Evolutionary conservation across 1,284 basidiomycete genomes (phyloP).

Genomic region (Marasmius fiardii): DNA sequence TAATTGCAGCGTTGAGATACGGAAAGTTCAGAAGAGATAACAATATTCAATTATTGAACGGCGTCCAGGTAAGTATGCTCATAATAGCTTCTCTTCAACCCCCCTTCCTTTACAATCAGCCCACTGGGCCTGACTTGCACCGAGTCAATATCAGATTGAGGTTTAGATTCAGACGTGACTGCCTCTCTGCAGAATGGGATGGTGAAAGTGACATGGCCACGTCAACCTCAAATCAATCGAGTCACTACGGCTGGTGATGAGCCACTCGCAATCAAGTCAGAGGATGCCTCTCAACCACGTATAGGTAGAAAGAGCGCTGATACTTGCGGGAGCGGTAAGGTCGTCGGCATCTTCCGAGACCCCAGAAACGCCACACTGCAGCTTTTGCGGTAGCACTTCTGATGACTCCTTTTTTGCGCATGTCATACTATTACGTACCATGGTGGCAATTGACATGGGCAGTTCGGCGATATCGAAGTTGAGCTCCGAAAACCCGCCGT

Average conservation of each 20-base stretch:
- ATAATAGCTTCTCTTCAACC: neutral
- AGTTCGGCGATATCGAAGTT: no score
- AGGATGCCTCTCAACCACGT: neutral
- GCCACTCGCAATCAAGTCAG: neutral
- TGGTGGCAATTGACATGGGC: no score
- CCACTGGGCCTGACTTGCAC: neutral
- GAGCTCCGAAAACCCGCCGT: no score
- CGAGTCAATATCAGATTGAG: no score
- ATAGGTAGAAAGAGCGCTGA: no score
- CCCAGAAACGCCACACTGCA: no score
- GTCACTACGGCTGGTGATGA: neutral
- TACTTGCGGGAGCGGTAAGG: no score
- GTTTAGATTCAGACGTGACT: conserved; percentile 33
- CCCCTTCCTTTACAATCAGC: neutral
- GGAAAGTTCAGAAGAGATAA: conserved; percentile 43
- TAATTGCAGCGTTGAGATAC: conserved; percentile 46
- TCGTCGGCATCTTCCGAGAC: no score
- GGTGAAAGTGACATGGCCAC: conserved; percentile 49
- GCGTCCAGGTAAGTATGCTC: conserved; percentile 40
- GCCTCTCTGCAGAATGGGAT: conserved; percentile 45
- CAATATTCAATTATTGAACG: conserved; percentile 40
- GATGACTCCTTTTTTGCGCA: no score
- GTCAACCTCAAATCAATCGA: conserved; percentile 9
- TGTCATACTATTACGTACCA: no score
- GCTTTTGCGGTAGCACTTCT: no score